Base-by-base conservation (phyloP, 2,329 filamentous ascomycete genomes). In the Spiromastix sp. region DNA sequence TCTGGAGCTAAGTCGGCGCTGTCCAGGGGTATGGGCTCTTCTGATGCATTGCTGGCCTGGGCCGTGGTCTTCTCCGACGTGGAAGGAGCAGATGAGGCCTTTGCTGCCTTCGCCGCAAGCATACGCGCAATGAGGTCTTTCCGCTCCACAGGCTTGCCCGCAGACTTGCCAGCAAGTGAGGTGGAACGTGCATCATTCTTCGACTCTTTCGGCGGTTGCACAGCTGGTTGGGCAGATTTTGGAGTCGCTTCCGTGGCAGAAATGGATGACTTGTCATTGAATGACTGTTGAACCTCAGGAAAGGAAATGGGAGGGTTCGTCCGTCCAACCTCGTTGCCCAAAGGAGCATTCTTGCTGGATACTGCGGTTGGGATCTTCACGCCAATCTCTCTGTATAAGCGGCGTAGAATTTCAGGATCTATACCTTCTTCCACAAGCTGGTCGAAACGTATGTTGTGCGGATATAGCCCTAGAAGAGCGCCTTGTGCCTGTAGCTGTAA, bases 51-150 rank as follows among this genome's bases (percentile, higher is more conserved):
- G n/a, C n/a, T n/a, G 12, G 34, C 15, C 8, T 39, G 31, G 3
- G 20, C 9, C 11, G 24, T 24, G 5, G 19, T 19, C n/a, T 22
- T 20, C 26, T 36, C 26, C n/a, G 27, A 2, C n/a, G n/a, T 6
- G 22, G 29, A 11, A 10, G 27, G 4, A 29, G 8, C 9, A 32
- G 52, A 35, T 17, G 47, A 42, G 17, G 48, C 28, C 35, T 79
- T 81, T 24, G 74, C 72, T 34, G 70, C 71, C 52, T 83, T 85
- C 2, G 74, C 77, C n/a, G 83, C 83, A 38, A 85, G 67, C 36
- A 86, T 69, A 31, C 79, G 75, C 3, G 82, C 82, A 40, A 91
- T 83, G 27, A 83, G 75, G 45, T 85, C 81, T 46, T 83, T 84
- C 16, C 84, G 71, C 50, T 82, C 77, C 44, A 81, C 68, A 8